A percentile compares a stretch with the other conserved stretches of the same genome.
Conservation (phyloP, 495 filamentous ascomycete species). For the Elaphomyces granulatus region DNA sequence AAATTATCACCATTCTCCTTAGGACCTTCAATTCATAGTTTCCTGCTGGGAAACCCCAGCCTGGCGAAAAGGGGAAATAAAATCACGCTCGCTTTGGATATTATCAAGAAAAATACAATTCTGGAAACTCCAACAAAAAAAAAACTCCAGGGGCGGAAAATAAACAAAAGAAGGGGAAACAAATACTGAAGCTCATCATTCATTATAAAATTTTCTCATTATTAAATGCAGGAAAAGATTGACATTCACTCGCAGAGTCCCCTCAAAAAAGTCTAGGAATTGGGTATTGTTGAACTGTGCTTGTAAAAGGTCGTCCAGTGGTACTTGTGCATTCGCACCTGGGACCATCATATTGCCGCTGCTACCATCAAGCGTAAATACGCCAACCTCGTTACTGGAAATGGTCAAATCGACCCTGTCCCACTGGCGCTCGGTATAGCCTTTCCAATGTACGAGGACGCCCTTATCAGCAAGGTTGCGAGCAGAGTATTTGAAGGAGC, state of each 20-base stretch:
- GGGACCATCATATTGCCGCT: conserved; percentile 91
- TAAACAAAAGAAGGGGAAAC: neutral
- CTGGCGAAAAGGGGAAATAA: conserved; percentile 8
- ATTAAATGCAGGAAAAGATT: conserved; percentile 90
- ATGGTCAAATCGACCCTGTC: conserved; percentile 89
- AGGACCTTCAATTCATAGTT: too few species aligned
- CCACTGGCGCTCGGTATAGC: conserved; percentile 74
- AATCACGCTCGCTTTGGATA: neutral
- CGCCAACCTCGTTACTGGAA: conserved; percentile 82
- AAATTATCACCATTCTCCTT: too few species aligned
- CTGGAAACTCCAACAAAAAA: conserved; percentile 5
- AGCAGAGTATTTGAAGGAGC: conserved; percentile 91
- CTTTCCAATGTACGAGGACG: conserved; percentile 77
- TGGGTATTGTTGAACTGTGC: conserved; percentile 94
- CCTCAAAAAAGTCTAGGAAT: conserved; percentile 88
- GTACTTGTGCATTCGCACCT: conserved; percentile 77
- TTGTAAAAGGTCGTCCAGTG: conserved; percentile 87
- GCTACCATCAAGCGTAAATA: conserved; percentile 86
- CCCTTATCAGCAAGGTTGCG: conserved; percentile 83
- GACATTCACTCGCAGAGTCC: conserved; percentile 76
- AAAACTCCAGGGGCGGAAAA: neutral
- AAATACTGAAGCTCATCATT: conserved; percentile 15
- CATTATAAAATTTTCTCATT: conserved; percentile 95
- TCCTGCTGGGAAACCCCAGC: conserved; percentile 13
- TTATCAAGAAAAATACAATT: conserved; percentile 2